phyloP scores from a whole-genome alignment of 768 basidiomycete genomes.

The Rhizopogon roseolus region DNA sequence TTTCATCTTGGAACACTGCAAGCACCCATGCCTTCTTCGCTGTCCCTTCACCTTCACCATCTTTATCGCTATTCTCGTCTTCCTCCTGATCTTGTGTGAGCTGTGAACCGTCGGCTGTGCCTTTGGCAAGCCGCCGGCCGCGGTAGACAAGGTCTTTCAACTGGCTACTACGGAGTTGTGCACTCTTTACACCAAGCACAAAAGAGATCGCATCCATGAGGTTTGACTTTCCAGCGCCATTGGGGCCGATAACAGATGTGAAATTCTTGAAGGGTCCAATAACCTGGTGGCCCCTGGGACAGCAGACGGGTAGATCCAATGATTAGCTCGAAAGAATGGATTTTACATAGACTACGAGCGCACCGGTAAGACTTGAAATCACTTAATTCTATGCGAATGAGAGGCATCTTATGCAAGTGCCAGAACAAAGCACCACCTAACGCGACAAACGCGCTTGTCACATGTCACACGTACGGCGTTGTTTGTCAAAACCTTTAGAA shows the following conservation, averaged over 20 bases:
- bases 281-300: slow-evolving; percentile 65
- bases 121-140: slow-evolving; percentile 64
- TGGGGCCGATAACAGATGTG: slow-evolving; percentile 95
- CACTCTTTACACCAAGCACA: slow-evolving; percentile 93
- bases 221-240: slow-evolving; percentile 98
- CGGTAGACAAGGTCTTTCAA: slow-evolving; percentile 96
- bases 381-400: slow-evolving; percentile 81
- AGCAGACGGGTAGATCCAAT: not conserved
- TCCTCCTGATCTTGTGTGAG: slow-evolving; percentile 39
- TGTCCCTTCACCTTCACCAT: slow-evolving; percentile 64
- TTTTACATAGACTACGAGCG: slow-evolving; percentile 5
- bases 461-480: not conserved
- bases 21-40: slow-evolving; percentile 95
- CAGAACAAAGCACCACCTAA: not conserved
- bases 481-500: slow-evolving; percentile 1
- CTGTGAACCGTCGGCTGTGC: slow-evolving; percentile 37
- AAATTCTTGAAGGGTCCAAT: slow-evolving; percentile 93
- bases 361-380: slow-evolving; percentile 97
- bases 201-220: slow-evolving; percentile 99
- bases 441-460: slow-evolving; percentile 1
- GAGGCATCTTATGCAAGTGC: slow-evolving; percentile 50
- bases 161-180: slow-evolving; percentile 88
- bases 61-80: slow-evolving; percentile 47
- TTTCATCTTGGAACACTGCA: slow-evolving; percentile 78
- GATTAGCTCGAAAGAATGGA: not conserved